A percentile compares a stretch with the other conserved stretches of the same genome.
Conservation (phyloP, 2,329 filamentous ascomycete genomes). For the Talaromyces sp. region DNA sequence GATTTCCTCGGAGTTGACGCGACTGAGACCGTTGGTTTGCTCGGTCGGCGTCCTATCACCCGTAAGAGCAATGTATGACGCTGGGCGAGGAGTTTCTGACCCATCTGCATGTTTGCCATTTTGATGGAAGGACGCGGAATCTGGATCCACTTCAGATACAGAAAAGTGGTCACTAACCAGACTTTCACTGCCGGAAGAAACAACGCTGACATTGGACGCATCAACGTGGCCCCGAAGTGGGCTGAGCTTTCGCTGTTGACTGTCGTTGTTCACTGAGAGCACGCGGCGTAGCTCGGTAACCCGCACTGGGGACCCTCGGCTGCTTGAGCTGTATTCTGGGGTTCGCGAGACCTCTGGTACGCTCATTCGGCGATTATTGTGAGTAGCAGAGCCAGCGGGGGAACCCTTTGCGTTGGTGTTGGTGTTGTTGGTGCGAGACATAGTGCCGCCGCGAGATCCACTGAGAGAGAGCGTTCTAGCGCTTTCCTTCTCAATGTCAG, state of each 20-base stretch:
- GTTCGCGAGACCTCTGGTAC: constrained; percentile 39
- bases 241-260: constrained; percentile 42
- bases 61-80: constrained; percentile 21
- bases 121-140: constrained; percentile 30
- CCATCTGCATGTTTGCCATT: constrained; percentile 27
- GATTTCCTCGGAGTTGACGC: constrained; percentile 35
- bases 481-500: constrained; percentile 65
- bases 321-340: constrained; percentile 38
- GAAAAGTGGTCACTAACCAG: constrained; percentile 47
- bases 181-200: constrained; percentile 49
- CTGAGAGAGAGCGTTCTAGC: constrained; percentile 74
- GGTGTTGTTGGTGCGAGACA: constrained; percentile 31
- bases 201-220: constrained; percentile 35
- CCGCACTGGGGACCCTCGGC: constrained; percentile 48
- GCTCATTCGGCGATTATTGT: constrained; percentile 40
- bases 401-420: constrained; percentile 38
- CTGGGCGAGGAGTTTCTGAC: constrained; percentile 37
- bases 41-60: constrained; percentile 14
- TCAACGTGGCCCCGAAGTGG: constrained; percentile 45
- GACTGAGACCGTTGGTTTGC: constrained; percentile 12
- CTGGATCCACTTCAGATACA: constrained; percentile 37
- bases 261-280: constrained; percentile 45
- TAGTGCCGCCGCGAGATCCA: constrained; percentile 70
- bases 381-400: constrained; percentile 31
- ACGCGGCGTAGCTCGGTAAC: constrained; percentile 53